These are phyloP conservation scores for Rhodomyrtus tomentosa DNA, from an alignment of 345 rosid species.

Conservation along the genomic window DNA sequence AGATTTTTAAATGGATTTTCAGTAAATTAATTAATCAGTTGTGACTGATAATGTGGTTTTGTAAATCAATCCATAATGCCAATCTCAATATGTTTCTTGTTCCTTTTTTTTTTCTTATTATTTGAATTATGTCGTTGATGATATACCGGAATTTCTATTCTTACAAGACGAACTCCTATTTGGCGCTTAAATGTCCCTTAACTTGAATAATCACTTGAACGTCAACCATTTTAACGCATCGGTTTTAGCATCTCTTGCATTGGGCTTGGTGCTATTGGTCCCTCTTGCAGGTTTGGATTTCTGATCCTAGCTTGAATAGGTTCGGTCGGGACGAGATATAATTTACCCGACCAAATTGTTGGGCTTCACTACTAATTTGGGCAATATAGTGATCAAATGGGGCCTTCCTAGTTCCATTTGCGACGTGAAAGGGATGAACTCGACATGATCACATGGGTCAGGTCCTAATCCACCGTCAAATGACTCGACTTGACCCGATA, in stretches of 20 bases:
- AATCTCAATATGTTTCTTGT: background rate
- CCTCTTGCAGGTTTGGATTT: background rate
- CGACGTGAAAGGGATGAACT: background rate
- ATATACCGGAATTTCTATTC: background rate
- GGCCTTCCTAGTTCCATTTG: background rate
- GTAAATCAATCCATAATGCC: background rate
- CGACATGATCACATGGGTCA: background rate
- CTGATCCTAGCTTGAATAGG: background rate
- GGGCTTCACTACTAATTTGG: accelerated
- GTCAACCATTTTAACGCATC: background rate
- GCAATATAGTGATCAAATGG: background rate
- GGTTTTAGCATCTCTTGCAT: background rate
- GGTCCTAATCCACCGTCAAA: background rate
- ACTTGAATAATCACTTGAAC: background rate
- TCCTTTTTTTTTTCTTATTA: background rate
- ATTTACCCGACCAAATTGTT: background rate
- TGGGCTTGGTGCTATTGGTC: accelerated
- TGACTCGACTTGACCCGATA: too few species aligned
- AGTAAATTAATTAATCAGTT: accelerated
- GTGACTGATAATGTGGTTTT: background rate
- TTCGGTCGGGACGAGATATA: accelerated
- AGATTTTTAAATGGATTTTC: background rate
- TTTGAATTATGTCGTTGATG: accelerated
- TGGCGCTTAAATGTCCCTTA: background rate
- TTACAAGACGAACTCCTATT: accelerated